Percentiles rank a stretch among this genome's conserved stretches.
Evolutionary conservation across 257 asterid species (phyloP).

Genomic region (Fraxinus americana): DNA sequence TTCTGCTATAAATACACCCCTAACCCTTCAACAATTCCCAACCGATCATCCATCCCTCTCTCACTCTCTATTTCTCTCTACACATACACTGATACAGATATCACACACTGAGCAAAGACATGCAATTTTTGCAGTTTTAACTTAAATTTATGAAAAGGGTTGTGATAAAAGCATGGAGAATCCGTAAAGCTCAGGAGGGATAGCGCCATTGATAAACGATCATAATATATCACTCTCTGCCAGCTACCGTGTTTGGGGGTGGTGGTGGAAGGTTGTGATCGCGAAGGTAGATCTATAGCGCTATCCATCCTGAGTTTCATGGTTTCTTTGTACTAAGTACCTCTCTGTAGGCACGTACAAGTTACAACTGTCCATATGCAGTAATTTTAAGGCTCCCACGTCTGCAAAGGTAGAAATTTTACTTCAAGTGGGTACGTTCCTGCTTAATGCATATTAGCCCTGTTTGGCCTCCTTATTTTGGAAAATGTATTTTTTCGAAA

Average conservation of each 20-base stretch:
- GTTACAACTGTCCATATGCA: neutral
- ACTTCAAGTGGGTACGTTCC: neutral
- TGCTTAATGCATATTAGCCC: neutral
- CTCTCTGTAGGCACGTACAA: neutral
- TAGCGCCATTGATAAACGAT: slow-evolving; percentile 47
- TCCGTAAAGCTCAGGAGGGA: slow-evolving; percentile 81
- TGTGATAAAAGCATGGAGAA: slow-evolving; percentile 35
- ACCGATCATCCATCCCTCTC: neutral
- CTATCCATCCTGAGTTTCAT: slow-evolving; percentile 74
- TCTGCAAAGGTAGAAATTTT: neutral
- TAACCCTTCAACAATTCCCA: slow-evolving; percentile 2
- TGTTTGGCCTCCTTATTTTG: no score
- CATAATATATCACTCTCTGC: neutral
- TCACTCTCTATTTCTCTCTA: neutral
- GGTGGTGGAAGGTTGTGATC: neutral
- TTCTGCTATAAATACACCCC: slow-evolving; percentile 39
- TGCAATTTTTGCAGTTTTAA: neutral
- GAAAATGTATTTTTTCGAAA: no score
- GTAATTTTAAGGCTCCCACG: neutral
- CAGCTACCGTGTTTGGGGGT: neutral
- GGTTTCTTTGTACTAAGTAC: slow-evolving; percentile 33
- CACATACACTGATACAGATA: no score
- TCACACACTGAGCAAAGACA: neutral
- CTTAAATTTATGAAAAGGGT: neutral
- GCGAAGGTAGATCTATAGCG: slow-evolving; percentile 28